Conservation (phyloP, 169 alveolate genomes). For the Amoebophrya sp. region DNA sequence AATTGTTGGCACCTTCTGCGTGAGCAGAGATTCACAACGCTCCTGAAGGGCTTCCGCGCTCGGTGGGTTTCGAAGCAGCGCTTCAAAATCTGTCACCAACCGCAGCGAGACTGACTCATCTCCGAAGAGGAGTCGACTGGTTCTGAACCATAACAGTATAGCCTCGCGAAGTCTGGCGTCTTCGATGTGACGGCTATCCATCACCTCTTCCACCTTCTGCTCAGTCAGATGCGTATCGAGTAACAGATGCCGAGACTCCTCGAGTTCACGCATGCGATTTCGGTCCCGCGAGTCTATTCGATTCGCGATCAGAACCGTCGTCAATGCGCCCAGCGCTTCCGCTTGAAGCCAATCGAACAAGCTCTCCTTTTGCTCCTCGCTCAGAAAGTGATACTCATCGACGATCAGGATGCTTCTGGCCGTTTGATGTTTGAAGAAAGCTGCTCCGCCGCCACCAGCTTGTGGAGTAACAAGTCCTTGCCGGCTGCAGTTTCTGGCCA, state of each 20-base stretch:
- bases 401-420: neutral
- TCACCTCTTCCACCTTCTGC: neutral
- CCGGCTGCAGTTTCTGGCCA: too few species aligned
- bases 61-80: neutral
- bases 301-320: neutral
- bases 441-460: too few species aligned
- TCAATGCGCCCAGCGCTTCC: neutral
- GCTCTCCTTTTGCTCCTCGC: neutral
- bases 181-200: neutral
- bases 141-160: neutral
- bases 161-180: neutral
- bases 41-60: neutral
- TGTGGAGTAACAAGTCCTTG: too few species aligned
- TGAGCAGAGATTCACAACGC: too few species aligned
- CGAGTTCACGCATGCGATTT: too few species aligned
- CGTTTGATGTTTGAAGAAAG: too few species aligned
- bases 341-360: neutral
- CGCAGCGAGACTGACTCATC: neutral
- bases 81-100: neutral
- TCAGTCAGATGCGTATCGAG: neutral
- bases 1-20: too few species aligned
- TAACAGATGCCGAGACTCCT: neutral
- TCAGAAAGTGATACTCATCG: neutral
- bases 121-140: neutral
- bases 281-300: slow-evolving; percentile 14